Evolutionary conservation across 192 early-diverging fungal genomes (phyloP).

Genomic region (Chytriomyces hyalinus): DNA sequence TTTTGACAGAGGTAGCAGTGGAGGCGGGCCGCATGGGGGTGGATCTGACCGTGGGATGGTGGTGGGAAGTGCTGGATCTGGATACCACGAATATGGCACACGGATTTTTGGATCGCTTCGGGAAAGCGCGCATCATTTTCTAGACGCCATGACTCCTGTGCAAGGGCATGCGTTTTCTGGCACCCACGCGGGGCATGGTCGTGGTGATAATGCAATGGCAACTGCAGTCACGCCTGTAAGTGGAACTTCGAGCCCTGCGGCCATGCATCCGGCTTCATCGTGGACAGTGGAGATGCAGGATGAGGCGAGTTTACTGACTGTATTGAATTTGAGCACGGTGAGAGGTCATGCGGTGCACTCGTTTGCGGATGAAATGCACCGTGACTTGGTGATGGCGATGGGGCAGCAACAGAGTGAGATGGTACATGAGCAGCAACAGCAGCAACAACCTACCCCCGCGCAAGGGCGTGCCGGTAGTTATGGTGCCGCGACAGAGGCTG

Average conservation of each 20-base stretch:
- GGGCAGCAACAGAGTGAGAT: neutral
- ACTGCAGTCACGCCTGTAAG: neutral
- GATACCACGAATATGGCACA: slow-evolving; percentile 11
- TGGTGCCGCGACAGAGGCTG: neutral
- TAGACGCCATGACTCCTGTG: slow-evolving; percentile 28
- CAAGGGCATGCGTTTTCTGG: neutral
- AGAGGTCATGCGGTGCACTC: slow-evolving; percentile 49
- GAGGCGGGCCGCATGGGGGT: too few relatives aligned
- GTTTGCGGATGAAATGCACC: slow-evolving; percentile 44
- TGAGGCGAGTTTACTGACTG: slow-evolving; percentile 33
- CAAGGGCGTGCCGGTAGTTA: neutral
- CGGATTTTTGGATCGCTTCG: slow-evolving; percentile 50
- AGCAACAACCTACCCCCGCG: neutral
- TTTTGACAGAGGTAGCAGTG: slow-evolving; percentile 2
- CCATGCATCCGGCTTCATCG: neutral
- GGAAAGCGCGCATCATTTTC: slow-evolving; percentile 49
- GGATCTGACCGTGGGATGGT: neutral
- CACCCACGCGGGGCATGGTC: neutral
- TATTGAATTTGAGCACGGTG: slow-evolving; percentile 49
- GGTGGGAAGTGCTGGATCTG: slow-evolving; percentile 21
- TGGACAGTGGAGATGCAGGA: slow-evolving; percentile 21
- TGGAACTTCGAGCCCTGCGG: neutral
- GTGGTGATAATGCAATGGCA: neutral
- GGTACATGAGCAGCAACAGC: neutral
- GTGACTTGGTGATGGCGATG: slow-evolving; percentile 16